These are phyloP conservation scores for Atkinsonella hypoxylon DNA, from an alignment of 2,329 filamentous ascomycete genomes.

Conservation along the genomic window DNA sequence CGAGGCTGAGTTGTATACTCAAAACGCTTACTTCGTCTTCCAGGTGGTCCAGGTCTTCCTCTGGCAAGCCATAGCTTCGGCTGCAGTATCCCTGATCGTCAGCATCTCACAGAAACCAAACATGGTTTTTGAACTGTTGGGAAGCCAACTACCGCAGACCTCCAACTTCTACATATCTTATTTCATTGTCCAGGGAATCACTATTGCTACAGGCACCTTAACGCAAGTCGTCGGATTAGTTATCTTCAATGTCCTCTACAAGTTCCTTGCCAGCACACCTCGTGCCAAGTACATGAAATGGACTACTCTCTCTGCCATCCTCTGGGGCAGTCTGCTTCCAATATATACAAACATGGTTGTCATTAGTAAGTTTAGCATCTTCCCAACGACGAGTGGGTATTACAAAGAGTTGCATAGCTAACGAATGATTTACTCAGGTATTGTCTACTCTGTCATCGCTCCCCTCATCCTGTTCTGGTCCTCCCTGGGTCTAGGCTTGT, in stretches of 20 bases:
- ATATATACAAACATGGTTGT: slow-evolving; percentile 63
- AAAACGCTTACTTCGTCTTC: slow-evolving; percentile 87
- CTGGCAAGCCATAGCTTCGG: slow-evolving; percentile 69
- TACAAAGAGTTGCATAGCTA: slow-evolving; percentile 10
- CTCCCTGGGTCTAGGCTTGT: slow-evolving; percentile 60
- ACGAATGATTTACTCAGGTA: slow-evolving; percentile 23
- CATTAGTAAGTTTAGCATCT: slow-evolving; percentile 38
- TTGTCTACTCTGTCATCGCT: slow-evolving; percentile 75
- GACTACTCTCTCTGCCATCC: slow-evolving; percentile 53
- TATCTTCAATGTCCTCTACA: slow-evolving; percentile 56
- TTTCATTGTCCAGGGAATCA: slow-evolving; percentile 75
- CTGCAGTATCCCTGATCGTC: slow-evolving; percentile 57
- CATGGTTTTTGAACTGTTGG: slow-evolving; percentile 51
- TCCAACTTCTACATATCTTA: slow-evolving; percentile 93
- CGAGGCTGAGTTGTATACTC: slow-evolving; percentile 74
- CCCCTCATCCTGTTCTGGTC: slow-evolving; percentile 75
- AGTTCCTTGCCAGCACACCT: slow-evolving; percentile 62
- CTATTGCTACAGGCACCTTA: slow-evolving; percentile 59
- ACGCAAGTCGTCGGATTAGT: slow-evolving; percentile 56
- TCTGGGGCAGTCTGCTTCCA: slow-evolving; percentile 69
- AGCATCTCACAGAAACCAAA: slow-evolving; percentile 52
- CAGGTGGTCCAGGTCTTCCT: slow-evolving; percentile 91
- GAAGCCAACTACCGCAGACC: slow-evolving; percentile 61
- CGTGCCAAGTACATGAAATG: slow-evolving; percentile 67
- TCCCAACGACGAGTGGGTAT: no score